Percentiles rank a stretch among this genome's conserved stretches.
These are phyloP conservation scores for Austroboletus niveus DNA, from an alignment of 1,284 basidiomycete genomes.

Conservation along the genomic window DNA sequence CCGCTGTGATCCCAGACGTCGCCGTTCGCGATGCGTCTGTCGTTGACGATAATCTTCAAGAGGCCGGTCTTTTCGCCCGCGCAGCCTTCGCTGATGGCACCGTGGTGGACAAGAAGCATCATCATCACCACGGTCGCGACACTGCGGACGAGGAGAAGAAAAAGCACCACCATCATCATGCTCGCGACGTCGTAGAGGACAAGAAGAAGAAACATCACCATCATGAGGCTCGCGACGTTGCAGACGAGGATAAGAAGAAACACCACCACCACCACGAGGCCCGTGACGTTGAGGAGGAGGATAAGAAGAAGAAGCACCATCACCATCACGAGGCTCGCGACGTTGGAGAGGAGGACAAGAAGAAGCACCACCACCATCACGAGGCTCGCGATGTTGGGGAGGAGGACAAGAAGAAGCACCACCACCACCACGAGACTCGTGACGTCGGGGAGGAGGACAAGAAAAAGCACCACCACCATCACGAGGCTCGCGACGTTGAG, in stretches of 20 bases:
- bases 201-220: neutral
- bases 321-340: neutral
- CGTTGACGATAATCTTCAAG: neutral
- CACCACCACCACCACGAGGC: neutral
- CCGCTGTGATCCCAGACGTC: conserved; percentile 6
- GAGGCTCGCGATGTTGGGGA: neutral
- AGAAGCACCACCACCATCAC: neutral
- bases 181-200: neutral
- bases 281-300: neutral
- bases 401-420: neutral
- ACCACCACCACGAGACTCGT: neutral
- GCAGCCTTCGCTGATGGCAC: neutral
- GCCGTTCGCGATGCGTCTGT: neutral
- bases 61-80: neutral
- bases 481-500: no score
- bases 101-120: neutral
- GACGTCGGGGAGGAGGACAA: neutral
- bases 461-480: no score
- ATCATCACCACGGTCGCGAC: neutral
- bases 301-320: neutral
- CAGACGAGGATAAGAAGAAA: neutral
- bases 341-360: no score
- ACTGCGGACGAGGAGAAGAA: neutral
- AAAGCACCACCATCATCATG: neutral
- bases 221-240: neutral